Percentiles rank a stretch among this genome's conserved stretches.
These are phyloP conservation scores for Colletotrichum camelliae DNA, from an alignment of 2,329 filamentous ascomycete species.

Conservation along the genomic window DNA sequence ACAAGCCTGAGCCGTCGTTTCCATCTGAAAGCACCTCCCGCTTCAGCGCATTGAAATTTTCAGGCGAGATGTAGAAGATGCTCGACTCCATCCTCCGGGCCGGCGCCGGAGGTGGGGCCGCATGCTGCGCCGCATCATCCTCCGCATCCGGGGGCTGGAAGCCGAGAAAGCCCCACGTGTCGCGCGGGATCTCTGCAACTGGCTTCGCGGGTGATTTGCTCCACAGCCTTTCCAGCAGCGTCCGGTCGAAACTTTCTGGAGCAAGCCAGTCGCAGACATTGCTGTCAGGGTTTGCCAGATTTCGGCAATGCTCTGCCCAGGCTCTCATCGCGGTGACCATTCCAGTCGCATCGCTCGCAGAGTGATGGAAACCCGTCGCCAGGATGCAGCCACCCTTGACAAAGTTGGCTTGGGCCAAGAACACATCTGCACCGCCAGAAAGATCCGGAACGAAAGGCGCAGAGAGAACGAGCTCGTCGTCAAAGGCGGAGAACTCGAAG, in stretches of 20 bases:
- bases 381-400: conserved; percentile 33
- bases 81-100: background rate
- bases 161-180: conserved; percentile 28
- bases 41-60: conserved; percentile 32
- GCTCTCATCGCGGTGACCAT: conserved; percentile 31
- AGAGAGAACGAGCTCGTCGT: conserved; percentile 29
- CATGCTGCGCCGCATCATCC: background rate
- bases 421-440: conserved; percentile 26
- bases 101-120: background rate
- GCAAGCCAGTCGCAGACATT: conserved; percentile 30
- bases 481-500: conserved; percentile 32
- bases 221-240: conserved; percentile 31
- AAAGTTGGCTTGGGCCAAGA: conserved; percentile 36
- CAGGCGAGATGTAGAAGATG: conserved; percentile 1
- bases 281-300: conserved; percentile 17
- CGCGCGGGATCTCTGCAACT: conserved; percentile 24
- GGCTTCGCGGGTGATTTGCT: conserved; percentile 27
- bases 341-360: conserved; percentile 29
- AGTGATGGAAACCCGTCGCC: conserved; percentile 11
- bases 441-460: conserved; percentile 26
- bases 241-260: conserved; percentile 34
- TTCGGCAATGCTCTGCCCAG: conserved; percentile 36
- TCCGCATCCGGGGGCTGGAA: conserved; percentile 23
- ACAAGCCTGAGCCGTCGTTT: conserved; percentile 28
- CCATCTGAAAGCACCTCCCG: conserved; percentile 30